phyloP scores from a whole-genome alignment of 768 basidiomycete species.

The Phallus indusiatus region DNA sequence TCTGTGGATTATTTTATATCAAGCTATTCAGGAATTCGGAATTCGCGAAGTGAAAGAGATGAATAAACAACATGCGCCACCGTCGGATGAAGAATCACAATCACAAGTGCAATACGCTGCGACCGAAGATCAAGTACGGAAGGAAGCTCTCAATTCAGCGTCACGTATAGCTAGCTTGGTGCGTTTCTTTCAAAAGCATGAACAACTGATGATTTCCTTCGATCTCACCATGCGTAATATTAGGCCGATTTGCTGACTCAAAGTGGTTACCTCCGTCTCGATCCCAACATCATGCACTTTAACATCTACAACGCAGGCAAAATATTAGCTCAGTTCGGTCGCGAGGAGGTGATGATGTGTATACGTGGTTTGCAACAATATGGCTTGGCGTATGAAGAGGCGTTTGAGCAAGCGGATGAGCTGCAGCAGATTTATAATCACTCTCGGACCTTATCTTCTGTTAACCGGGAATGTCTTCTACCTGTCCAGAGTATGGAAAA shows the following conservation, averaged over 20 bases:
- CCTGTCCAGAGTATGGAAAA: not conserved
- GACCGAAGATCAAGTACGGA: conserved; percentile 58
- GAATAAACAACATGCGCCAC: conserved; percentile 20
- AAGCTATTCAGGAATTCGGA: conserved; percentile 77
- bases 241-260: conserved; percentile 76
- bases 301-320: conserved; percentile 77
- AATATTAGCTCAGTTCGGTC: conserved; percentile 71
- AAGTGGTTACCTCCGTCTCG: conserved; percentile 81
- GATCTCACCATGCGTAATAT: not conserved
- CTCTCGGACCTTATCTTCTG: not conserved
- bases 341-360: conserved; percentile 75
- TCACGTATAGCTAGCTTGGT: conserved; percentile 84
- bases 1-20: conserved; percentile 82
- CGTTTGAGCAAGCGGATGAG: conserved; percentile 64
- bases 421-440: conserved; percentile 38
- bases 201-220: not conserved
- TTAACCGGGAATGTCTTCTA: not conserved
- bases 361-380: conserved; percentile 84
- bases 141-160: conserved; percentile 80
- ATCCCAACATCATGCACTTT: conserved; percentile 85
- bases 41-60: conserved; percentile 61
- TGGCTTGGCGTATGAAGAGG: conserved; percentile 79
- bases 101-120: conserved; percentile 44
- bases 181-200: conserved; percentile 18
- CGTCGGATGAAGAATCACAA: conserved; percentile 24